phyloP scores from a whole-genome alignment of 2,329 filamentous ascomycete genomes.

The Colletotrichum graminicola region DNA sequence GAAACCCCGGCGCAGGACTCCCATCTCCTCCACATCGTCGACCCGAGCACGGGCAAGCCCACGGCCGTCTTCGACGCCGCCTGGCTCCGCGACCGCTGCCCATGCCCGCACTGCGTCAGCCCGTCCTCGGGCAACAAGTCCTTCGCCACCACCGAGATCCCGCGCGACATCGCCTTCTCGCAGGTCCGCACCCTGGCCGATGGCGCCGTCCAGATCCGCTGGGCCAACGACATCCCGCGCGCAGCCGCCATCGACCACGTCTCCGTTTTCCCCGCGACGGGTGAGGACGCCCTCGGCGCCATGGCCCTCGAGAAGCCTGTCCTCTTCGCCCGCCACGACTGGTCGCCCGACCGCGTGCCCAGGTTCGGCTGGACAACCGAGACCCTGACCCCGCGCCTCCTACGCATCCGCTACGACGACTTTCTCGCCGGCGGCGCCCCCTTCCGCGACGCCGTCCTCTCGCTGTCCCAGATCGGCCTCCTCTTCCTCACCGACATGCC shows the following conservation, averaged over 20 bases:
- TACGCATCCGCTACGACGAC: conserved; percentile 75
- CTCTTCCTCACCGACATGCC: conserved; percentile 84
- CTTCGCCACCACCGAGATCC: conserved; percentile 59
- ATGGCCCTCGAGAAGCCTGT: conserved; percentile 1
- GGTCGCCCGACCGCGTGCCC: neutral
- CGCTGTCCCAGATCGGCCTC: conserved; percentile 76
- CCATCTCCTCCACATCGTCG: neutral
- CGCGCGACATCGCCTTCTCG: conserved; percentile 49
- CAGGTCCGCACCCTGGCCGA: conserved; percentile 50
- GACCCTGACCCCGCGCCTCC: conserved; percentile 56
- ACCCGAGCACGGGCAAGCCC: neutral
- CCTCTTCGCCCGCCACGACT: conserved; percentile 4
- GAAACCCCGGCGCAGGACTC: neutral
- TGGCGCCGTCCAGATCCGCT: conserved; percentile 67
- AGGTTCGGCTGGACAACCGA: conserved; percentile 56
- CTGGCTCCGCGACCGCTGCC: conserved; percentile 67
- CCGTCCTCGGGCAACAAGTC: conserved; percentile 71
- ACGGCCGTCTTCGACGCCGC: conserved; percentile 23
- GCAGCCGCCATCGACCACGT: conserved; percentile 49
- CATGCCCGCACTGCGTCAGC: conserved; percentile 66
- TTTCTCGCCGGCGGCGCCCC: conserved; percentile 73
- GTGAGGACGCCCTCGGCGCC: conserved; percentile 44
- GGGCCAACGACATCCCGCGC: conserved; percentile 62
- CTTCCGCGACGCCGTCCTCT: conserved; percentile 72
- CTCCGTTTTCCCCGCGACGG: conserved; percentile 51